A percentile compares a stretch with the other conserved stretches of the same genome.
These are phyloP conservation scores for Hypoxylon trugodes DNA, from an alignment of 495 filamentous ascomycete genomes.

Conservation along the genomic window DNA sequence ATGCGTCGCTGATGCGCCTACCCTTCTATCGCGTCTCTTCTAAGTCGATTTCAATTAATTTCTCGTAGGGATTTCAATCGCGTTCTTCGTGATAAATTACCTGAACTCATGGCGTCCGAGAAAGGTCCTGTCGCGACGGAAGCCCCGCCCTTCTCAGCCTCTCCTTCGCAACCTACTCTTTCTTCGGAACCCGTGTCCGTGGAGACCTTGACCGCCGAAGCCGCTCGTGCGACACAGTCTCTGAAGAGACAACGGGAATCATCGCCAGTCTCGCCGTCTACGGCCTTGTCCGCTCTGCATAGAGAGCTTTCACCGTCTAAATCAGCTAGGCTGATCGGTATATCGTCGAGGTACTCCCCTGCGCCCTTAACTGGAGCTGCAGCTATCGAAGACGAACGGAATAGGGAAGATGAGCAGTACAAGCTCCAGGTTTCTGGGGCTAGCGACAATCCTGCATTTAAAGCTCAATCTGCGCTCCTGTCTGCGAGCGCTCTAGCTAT, in stretches of 20 bases:
- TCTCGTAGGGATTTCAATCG: constrained; percentile 35
- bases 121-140: constrained; percentile 55
- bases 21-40: constrained; percentile 36
- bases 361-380: constrained; percentile 63
- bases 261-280: constrained; percentile 51
- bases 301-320: constrained; percentile 60
- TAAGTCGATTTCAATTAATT: constrained; percentile 30
- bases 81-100: constrained; percentile 21
- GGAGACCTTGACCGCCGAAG: constrained; percentile 46
- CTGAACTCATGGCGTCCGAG: constrained; percentile 54
- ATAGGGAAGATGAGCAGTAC: constrained; percentile 58
- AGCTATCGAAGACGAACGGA: constrained; percentile 63
- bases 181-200: constrained; percentile 41
- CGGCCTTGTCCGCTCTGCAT: constrained; percentile 46
- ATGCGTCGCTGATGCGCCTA: constrained; percentile 52
- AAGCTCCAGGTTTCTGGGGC: constrained; percentile 46
- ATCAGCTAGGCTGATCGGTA: constrained; percentile 55
- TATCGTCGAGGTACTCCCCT: constrained; percentile 58
- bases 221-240: constrained; percentile 46
- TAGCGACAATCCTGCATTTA: constrained; percentile 63
- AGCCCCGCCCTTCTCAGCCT: constrained; percentile 50
- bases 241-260: constrained; percentile 61
- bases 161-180: constrained; percentile 44
- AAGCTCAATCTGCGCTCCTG: constrained; percentile 63
- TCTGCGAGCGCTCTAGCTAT: constrained; percentile 57